Percentiles rank a stretch among this genome's conserved stretches.
phyloP scores from a whole-genome alignment of 345 rosid genomes.

The Brassica cretica region DNA sequence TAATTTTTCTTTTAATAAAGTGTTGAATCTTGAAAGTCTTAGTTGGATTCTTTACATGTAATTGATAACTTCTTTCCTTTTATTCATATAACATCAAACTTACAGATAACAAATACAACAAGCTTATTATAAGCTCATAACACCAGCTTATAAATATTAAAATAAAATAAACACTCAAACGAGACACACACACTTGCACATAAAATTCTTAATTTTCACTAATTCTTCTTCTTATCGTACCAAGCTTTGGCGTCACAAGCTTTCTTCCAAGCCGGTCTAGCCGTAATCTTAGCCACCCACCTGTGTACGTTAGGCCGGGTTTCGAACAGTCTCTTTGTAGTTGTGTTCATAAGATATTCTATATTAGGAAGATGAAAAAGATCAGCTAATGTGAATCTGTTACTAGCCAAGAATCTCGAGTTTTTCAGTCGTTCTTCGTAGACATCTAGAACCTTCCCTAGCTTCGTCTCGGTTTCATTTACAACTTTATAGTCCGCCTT shows the following conservation, averaged over 20 bases:
- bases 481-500: constrained; percentile 26
- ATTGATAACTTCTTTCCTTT: neutral
- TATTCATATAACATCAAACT: neutral
- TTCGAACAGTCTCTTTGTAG: constrained; percentile 43
- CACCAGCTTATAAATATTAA: neutral
- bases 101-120: neutral
- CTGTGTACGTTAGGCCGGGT: constrained; percentile 46
- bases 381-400: constrained; percentile 41
- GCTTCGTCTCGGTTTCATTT: constrained; percentile 6
- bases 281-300: constrained; percentile 50
- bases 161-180: neutral
- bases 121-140: neutral
- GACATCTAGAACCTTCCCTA: constrained; percentile 45
- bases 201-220: neutral
- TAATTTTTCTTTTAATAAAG: too few relatives aligned
- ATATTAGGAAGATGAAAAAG: constrained; percentile 42
- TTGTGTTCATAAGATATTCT: constrained; percentile 40
- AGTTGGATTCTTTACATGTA: too few relatives aligned
- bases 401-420: constrained; percentile 23
- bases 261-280: constrained; percentile 64
- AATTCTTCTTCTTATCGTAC: constrained; percentile 19
- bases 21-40: too few relatives aligned
- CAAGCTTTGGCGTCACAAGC: constrained; percentile 39
- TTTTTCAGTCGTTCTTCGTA: constrained; percentile 49
- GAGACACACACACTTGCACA: constrained; percentile 23